These are phyloP conservation scores for Colletotrichum cereale DNA, from an alignment of 2,329 filamentous ascomycete species.

Conservation along the genomic window DNA sequence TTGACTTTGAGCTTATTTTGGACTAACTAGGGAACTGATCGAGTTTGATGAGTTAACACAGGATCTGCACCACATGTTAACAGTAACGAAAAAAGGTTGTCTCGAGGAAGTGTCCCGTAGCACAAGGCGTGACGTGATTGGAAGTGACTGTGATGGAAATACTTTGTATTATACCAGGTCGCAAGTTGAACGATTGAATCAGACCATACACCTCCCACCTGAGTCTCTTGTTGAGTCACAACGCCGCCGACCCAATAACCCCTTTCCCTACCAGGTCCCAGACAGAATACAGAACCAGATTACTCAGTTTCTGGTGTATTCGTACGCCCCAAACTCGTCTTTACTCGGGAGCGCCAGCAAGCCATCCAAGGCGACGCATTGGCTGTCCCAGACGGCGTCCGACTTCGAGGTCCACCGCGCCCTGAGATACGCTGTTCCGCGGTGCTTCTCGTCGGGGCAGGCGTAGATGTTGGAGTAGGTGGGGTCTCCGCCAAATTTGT, in stretches of 20 bases:
- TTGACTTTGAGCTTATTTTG: slow-evolving; percentile 58
- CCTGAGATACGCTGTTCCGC: not conserved
- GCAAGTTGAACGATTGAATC: too few species aligned
- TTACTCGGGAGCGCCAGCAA: slow-evolving; percentile 47
- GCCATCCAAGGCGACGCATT: slow-evolving; percentile 51
- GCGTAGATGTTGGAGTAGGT: slow-evolving; percentile 30
- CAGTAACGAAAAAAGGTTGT: not conserved
- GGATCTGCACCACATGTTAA: slow-evolving; percentile 8
- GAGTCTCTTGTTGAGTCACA: not conserved
- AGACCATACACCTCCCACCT: accelerated
- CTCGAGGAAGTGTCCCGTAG: too few species aligned
- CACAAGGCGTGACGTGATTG: not conserved
- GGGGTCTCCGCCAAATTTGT: slow-evolving; percentile 38
- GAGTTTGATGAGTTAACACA: not conserved
- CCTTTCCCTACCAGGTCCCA: not conserved
- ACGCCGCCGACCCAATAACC: not conserved
- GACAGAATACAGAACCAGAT: not conserved
- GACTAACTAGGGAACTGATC: slow-evolving; percentile 51
- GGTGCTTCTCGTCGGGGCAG: not conserved
- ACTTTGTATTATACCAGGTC: slow-evolving; percentile 1
- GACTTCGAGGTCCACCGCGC: slow-evolving; percentile 9
- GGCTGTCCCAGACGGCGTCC: not conserved
- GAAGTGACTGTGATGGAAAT: not conserved
- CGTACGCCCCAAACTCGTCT: slow-evolving; percentile 51
- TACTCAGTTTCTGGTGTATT: slow-evolving; percentile 50